Percentiles rank a stretch among this genome's conserved stretches.
Conservation (phyloP, 2,329 filamentous ascomycete species). For the Pseudopyricularia javanii region DNA sequence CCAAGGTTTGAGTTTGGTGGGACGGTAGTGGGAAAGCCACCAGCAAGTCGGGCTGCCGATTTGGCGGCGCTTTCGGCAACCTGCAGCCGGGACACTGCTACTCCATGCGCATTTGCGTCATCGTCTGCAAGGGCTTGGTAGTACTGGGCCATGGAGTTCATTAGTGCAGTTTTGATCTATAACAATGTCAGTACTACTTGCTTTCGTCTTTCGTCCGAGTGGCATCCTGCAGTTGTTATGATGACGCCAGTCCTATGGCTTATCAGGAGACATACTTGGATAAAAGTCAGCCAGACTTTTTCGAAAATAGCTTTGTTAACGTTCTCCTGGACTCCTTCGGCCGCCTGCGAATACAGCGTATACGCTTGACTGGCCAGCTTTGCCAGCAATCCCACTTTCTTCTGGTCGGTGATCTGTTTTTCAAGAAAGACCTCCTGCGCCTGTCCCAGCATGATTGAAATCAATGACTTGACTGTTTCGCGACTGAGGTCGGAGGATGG, state of each 20-base stretch:
- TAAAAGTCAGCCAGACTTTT: conserved; percentile 78
- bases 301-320: conserved; percentile 86
- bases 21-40: conserved; percentile 67
- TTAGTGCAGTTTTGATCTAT: conserved; percentile 63
- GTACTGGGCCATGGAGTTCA: conserved; percentile 81
- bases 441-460: conserved; percentile 86
- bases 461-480: conserved; percentile 90
- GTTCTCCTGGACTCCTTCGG: conserved; percentile 86
- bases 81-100: conserved; percentile 72
- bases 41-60: conserved; percentile 66
- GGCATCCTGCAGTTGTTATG: too few relatives aligned
- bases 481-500: conserved; percentile 92
- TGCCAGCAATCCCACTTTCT: conserved; percentile 82
- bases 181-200: conserved; percentile 8
- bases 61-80: conserved; percentile 67
- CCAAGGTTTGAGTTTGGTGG: conserved; percentile 73
- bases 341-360: conserved; percentile 75
- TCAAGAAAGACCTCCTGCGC: conserved; percentile 96
- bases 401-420: conserved; percentile 85
- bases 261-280: conserved; percentile 50
- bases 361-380: conserved; percentile 88
- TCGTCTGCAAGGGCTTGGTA: conserved; percentile 88
- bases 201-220: neutral
- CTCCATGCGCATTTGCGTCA: conserved; percentile 76
- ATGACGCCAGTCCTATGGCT: too few relatives aligned